Base-by-base conservation (phyloP, 2,329 filamentous ascomycete species). In the Elsinoe fawcettii region DNA sequence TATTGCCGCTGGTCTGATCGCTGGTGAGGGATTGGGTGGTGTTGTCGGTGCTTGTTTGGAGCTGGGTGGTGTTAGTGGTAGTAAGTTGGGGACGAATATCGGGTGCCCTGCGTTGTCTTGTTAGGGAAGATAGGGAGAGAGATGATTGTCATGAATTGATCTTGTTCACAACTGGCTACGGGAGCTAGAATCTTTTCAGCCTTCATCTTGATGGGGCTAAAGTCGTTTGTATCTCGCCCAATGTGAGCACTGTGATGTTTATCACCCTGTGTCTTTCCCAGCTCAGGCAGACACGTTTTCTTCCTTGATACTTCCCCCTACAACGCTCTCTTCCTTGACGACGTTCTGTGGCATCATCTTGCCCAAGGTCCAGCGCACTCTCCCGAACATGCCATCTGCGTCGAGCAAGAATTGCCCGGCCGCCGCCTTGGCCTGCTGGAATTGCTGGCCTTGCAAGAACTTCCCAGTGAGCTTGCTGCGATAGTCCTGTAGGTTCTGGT, bases 1-100 rank as follows among this genome's bases (percentile, higher is more conserved):
- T 9, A 71, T 82, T 23, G 80, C 77, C 2, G 77, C 78, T 16
- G 80, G 80, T 25, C 72, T 81, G 62, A 83, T 83, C 65, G 80
- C 80, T 2, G 80, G 80, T 14, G 80, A 83, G 68, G 80, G 81
- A 32, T 74, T 83, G 51, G 81, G 80, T 22, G 80, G 80, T 56
- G 78, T 82, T 3, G 65, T 83, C 43, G 81, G 80, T 60, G 80
- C 80, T 6, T 61, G 75, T 11, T 66, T 75, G 61, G 71, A 76
- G 64, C 68, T 76, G 51, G 69, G 66, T 0, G 66, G 67, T 32
- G 67, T 72, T 30, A 62, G 64, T 7, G 72, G 73, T 11, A 67
- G 67, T 39, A 62, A 63, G 2, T 69, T 74, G 58, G 74, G 73
- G 8, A 67, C 65, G 11, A 65, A 66, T 37, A 61, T 71, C 49